Conservation (phyloP, 257 asterid species). For the Ajuga chamaepitys region DNA sequence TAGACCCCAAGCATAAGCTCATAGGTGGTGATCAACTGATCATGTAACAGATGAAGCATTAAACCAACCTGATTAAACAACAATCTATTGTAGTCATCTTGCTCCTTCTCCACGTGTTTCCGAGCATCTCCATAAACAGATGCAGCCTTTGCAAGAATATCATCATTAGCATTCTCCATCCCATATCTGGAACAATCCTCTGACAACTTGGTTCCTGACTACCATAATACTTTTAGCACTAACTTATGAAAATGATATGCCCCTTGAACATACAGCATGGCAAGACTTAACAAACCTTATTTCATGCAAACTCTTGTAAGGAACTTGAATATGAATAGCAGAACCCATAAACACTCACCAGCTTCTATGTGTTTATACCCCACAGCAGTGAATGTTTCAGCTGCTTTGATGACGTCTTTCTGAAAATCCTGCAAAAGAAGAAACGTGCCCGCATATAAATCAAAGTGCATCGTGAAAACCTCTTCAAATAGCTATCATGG, state of each 20-base stretch:
- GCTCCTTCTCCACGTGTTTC: conserved; percentile 89
- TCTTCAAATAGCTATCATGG: conserved; percentile 2
- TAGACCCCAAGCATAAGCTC: conserved; percentile 1
- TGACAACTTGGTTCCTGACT: conserved; percentile 88
- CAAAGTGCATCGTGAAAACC: not conserved
- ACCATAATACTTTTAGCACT: conserved; percentile 25
- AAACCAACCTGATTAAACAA: conserved; percentile 74
- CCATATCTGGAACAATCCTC: conserved; percentile 90
- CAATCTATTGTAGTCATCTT: conserved; percentile 71
- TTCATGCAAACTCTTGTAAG: not conserved
- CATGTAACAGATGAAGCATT: not conserved
- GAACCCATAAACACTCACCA: conserved; percentile 43
- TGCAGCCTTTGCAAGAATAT: conserved; percentile 80
- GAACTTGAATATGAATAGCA: not conserved
- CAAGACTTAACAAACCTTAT: not conserved
- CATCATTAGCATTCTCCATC: conserved; percentile 68
- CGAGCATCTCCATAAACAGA: conserved; percentile 91
- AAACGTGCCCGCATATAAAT: not conserved
- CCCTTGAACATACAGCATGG: not conserved
- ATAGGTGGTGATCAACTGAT: not conserved
- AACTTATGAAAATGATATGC: conserved; percentile 8
- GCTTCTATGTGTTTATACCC: conserved; percentile 98
- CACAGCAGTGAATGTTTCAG: conserved; percentile 76
- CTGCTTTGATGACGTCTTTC: conserved; percentile 86
- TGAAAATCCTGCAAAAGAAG: conserved; percentile 74